A percentile compares a stretch with the other conserved stretches of the same genome.
phyloP scores from a whole-genome alignment of 2,329 filamentous ascomycete genomes.

The Immersiporthe knoxdaviesiana region DNA sequence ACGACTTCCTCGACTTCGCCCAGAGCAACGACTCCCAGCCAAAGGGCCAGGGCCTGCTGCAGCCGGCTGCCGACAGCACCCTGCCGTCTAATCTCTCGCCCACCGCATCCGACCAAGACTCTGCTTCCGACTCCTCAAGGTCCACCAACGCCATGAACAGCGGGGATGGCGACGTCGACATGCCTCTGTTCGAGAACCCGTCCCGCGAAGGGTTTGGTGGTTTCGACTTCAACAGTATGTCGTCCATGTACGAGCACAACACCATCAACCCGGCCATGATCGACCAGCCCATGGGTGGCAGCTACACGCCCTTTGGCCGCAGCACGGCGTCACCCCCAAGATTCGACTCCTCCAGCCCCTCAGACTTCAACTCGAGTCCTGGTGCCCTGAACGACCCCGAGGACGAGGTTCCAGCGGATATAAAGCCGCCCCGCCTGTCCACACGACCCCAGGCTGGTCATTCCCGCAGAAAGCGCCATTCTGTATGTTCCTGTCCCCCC shows the following conservation, averaged over 20 bases:
- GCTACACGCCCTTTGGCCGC: constrained; percentile 35
- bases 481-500: constrained; percentile 43
- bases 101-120: constrained; percentile 51
- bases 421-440: constrained; percentile 25
- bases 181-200: constrained; percentile 38
- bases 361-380: constrained; percentile 54
- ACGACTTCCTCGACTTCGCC: constrained; percentile 25
- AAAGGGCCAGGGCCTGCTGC: constrained; percentile 30
- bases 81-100: constrained; percentile 48
- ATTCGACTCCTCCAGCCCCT: constrained; percentile 31
- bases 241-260: constrained; percentile 42
- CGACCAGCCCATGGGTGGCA: constrained; percentile 25
- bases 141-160: constrained; percentile 47
- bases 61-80: constrained; percentile 35
- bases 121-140: constrained; percentile 54
- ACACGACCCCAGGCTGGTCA: constrained; percentile 18
- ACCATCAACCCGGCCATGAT: constrained; percentile 43
- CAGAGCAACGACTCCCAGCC: constrained; percentile 26
- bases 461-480: constrained; percentile 45
- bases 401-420: constrained; percentile 24
- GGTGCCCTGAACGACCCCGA: constrained; percentile 33
- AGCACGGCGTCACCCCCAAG: constrained; percentile 32
- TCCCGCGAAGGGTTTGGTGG: constrained; percentile 44
- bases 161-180: constrained; percentile 49
- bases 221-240: constrained; percentile 42